Evolutionary conservation across 2,329 filamentous ascomycete species (phyloP), one percentile per base, ranked within the genome.

Genomic region (Neonectria ditissima): DNA sequence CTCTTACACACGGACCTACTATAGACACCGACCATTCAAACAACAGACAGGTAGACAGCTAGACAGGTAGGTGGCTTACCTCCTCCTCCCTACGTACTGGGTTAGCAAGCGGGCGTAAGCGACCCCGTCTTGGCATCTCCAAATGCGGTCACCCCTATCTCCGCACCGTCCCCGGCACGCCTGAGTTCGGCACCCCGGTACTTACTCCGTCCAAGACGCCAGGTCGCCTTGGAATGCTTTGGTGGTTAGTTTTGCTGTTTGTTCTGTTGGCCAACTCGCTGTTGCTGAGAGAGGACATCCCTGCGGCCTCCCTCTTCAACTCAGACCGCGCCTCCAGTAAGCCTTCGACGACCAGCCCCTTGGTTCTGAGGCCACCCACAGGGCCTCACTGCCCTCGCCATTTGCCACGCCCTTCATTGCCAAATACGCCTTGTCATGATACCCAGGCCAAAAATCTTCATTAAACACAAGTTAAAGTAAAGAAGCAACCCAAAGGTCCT

Each of bases 361-460:
- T 34, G 51, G 22, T 34, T 61, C 26, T 53, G 53, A 57, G 59
- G 53, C 59, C 59, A 52, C 30, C 59, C 20, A 39, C 30, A 34
- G 16, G 43, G 30, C 30, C 59, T 55, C n/a, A 32, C 18, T 43
- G 22, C 14, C 41, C 39, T n/a, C 16, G 24, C 16, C 5, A 26
- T 16, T 28, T 9, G 22, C 39, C 26, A 53, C 18, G 34, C 18
- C n/a, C 20, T n/a, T 14, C 30, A 56, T 47, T 56, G 43, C n/a
- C 20, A 20, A 14, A 56, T 43, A 20, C 48, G 26, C 55, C 18
- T 43, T 28, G 22, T 48, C 30, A 52, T 51, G 24, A 51, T 52
- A 51, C 59, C 59, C 48, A 62, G 59, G 47, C 45, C n/a, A 54
- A 57, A 56, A 26, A 45, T 51, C 41, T 30, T 62, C 22, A 53